Evolutionary conservation across 1,284 basidiomycete genomes (phyloP), one percentile per base, ranked within the genome.

Genomic region (Trichosporon asahii): DNA sequence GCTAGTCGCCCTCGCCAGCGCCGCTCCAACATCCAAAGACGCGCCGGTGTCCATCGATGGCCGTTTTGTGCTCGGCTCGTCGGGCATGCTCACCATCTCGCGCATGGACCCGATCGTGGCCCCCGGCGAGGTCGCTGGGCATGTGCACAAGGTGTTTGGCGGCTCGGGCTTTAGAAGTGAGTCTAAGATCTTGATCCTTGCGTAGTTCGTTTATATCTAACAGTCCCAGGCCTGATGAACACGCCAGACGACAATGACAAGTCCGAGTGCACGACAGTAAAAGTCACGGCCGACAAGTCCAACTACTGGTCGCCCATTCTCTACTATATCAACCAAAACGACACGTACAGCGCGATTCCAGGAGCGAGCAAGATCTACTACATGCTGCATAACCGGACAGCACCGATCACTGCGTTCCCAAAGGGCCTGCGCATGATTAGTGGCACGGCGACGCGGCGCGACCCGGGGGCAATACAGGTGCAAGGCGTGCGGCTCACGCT

Each of bases 71-170:
- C 68, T 80, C 66, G 76, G 75, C 27, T 64, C 76, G 14, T 66
- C 70, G 6, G 68, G 75, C 14, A 66, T 76, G 0, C 71, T 85
- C 63, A 76, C 76, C 27, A 70, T 80, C 11, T 73, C 77, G 2
- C 74, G 79, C 25, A 35, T 84, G 63, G 84, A 85, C 73, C 80
- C 84, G 0, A 83, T 85, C 68, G 75, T 84, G 66, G 57, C 66
- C 1, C 80, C 83, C 7, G 80, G 79, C 11, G 70, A 40, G 14
- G 71, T 80, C 3, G 79, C 80, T 0, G 70, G 72, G 4, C 84
- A 85, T 67, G 75, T 80, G 1, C 84, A 85, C 72, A 73, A 76
- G 57, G 73, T 85, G 33, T 75, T 78, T 23, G 85, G 85, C 15
- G 75, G 77, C 0, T 77, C 75, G 14, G 71, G 70, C 25, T 81